Conservation (phyloP, 148 eudicot species). For the Euryodendron excelsum region DNA sequence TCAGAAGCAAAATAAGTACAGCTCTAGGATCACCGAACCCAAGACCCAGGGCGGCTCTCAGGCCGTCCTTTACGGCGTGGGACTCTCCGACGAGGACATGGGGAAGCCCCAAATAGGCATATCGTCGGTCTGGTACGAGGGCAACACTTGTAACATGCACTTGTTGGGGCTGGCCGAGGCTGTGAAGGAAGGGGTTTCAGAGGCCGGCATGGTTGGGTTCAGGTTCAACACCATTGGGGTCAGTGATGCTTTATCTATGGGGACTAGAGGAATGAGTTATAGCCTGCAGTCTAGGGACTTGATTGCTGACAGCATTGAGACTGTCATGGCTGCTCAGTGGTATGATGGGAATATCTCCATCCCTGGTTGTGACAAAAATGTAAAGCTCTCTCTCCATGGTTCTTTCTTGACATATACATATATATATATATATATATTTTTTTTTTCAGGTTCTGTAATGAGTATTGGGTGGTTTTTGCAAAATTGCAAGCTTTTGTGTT, state of each 20-base stretch:
- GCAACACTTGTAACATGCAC: conserved; percentile 97
- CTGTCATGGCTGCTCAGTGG: conserved; percentile 97
- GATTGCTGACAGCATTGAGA: conserved; percentile 96
- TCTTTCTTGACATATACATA: background rate
- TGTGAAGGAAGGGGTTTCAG: conserved; percentile 76
- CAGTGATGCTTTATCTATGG: conserved; percentile 97
- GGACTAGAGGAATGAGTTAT: conserved; percentile 96
- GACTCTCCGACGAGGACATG: conserved; percentile 67
- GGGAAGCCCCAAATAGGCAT: conserved; percentile 65
- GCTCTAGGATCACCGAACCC: conserved; percentile 74
- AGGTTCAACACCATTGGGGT: conserved; percentile 95
- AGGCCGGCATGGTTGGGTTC: conserved; percentile 90
- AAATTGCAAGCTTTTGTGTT: background rate
- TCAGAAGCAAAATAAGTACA: conserved; percentile 71
- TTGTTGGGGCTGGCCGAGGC: conserved; percentile 69
- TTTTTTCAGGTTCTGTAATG: background rate
- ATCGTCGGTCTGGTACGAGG: conserved; percentile 97
- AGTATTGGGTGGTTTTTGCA: background rate
- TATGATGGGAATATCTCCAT: conserved; percentile 96
- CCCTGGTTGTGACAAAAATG: conserved; percentile 98
- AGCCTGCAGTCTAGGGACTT: conserved; percentile 93
- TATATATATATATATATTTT: too few relatives aligned
- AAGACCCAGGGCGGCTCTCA: conserved; percentile 92
- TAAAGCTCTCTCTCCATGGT: conserved; percentile 26
- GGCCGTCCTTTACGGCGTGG: conserved; percentile 80